Evolutionary conservation across 768 basidiomycete species (phyloP).

Genomic region (Plicaturopsis crispa): DNA sequence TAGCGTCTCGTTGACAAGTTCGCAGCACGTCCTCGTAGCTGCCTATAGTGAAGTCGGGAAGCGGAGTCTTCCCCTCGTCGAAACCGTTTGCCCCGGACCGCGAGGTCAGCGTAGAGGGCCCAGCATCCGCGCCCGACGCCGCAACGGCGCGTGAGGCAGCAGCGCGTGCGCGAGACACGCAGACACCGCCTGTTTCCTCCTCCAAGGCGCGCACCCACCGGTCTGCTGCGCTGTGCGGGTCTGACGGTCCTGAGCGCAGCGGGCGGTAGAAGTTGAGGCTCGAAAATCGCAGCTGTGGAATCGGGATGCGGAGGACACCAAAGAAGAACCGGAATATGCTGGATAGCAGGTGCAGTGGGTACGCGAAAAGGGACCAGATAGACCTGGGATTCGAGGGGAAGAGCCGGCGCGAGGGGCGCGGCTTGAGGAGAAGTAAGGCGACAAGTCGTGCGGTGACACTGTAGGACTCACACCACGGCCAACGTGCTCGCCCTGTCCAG

Average conservation of each 20-base stretch:
- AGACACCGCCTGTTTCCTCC: conserved; percentile 76
- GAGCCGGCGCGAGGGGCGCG: conserved; percentile 1
- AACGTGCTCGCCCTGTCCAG: conserved; percentile 24
- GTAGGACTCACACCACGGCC: conserved; percentile 8
- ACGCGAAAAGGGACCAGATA: conserved; percentile 41
- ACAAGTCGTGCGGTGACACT: conserved; percentile 11
- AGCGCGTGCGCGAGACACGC: conserved; percentile 36
- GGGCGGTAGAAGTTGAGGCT: conserved; percentile 39
- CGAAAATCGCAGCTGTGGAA: conserved; percentile 49
- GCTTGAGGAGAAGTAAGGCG: conserved; percentile 8
- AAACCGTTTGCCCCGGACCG: conserved; percentile 17
- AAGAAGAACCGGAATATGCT: conserved; percentile 60
- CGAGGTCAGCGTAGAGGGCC: conserved; percentile 38
- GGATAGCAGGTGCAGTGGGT: conserved; percentile 55
- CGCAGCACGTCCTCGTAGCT: conserved; percentile 77
- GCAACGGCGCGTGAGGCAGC: conserved; percentile 25
- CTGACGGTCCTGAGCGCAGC: conserved; percentile 24
- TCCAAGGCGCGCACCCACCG: conserved; percentile 77
- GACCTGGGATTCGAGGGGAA: conserved; percentile 23
- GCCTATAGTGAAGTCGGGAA: conserved; percentile 79
- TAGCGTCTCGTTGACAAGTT: conserved; percentile 60
- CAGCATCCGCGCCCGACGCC: conserved; percentile 28
- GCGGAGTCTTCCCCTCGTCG: conserved; percentile 34
- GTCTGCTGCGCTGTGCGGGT: conserved; percentile 53
- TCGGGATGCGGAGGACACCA: conserved; percentile 56